These are phyloP conservation scores for Aureobasidium zeae DNA, from an alignment of 2,329 filamentous ascomycete species.

Conservation along the genomic window DNA sequence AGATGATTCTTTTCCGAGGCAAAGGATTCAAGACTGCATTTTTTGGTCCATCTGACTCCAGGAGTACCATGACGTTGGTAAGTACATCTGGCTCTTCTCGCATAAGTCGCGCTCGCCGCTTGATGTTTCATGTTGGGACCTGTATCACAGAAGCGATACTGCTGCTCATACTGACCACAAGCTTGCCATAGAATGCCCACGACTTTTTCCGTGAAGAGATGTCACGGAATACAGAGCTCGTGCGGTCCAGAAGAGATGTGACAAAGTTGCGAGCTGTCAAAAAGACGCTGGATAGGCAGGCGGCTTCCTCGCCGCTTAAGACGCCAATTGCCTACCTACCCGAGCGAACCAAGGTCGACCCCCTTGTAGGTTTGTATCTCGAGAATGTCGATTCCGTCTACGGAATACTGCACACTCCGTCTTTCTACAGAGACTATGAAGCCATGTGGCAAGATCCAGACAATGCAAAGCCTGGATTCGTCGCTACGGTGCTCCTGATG, in stretches of 20 bases:
- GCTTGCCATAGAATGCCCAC: background rate
- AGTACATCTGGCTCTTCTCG: background rate
- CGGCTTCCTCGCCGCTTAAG: slow-evolving; percentile 22
- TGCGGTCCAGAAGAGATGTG: slow-evolving; percentile 26
- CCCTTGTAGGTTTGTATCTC: slow-evolving; percentile 40
- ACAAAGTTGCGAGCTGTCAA: slow-evolving; percentile 19
- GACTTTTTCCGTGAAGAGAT: slow-evolving; percentile 10
- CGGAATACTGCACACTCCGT: slow-evolving; percentile 45
- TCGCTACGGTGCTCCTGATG: slow-evolving; percentile 35
- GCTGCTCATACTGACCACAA: slow-evolving; percentile 3
- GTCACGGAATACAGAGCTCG: slow-evolving; percentile 27
- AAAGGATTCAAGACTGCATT: slow-evolving; percentile 39
- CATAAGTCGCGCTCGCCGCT: no score
- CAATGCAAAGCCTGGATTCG: slow-evolving; percentile 26
- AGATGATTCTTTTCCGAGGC: slow-evolving; percentile 36
- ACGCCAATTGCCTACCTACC: slow-evolving; percentile 33
- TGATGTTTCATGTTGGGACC: no score
- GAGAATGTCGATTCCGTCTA: slow-evolving; percentile 42
- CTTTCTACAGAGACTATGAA: slow-evolving; percentile 43
- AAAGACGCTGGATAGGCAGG: slow-evolving; percentile 18
- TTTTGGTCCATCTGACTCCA: slow-evolving; percentile 34
- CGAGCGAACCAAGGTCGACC: slow-evolving; percentile 31
- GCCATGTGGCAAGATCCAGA: slow-evolving; percentile 37
- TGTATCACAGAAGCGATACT: no score
- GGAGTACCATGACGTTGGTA: slow-evolving; percentile 29